Conservation (phyloP, 139 green algal genomes). For the Coelastrella sp. region DNA sequence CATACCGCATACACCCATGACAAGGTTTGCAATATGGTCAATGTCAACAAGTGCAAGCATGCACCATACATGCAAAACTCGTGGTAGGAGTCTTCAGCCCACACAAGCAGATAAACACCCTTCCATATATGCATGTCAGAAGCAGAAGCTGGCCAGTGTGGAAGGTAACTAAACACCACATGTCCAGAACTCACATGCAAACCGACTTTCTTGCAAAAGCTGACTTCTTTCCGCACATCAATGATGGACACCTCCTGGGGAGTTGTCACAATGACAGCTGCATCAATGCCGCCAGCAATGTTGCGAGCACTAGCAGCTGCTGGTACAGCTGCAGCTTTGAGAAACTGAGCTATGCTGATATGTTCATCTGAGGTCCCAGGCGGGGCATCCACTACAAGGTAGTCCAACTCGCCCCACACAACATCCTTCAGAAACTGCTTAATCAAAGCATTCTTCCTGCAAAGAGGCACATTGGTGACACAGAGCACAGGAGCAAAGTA, state of each 20-base stretch:
- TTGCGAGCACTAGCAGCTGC: neutral
- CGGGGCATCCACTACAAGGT: slow-evolving; percentile 96
- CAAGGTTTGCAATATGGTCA: neutral
- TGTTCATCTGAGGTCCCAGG: slow-evolving; percentile 98
- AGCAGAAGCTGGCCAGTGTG: no score
- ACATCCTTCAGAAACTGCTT: slow-evolving; percentile 98
- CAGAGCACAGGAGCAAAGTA: neutral
- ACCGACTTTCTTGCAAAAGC: slow-evolving; percentile 96
- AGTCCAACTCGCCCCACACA: slow-evolving; percentile 95
- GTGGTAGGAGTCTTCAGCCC: no score
- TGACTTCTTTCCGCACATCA: slow-evolving; percentile 98
- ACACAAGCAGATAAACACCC: no score
- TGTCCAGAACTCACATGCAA: slow-evolving; percentile 35
- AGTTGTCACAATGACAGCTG: slow-evolving; percentile 71
- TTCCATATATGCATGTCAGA: no score
- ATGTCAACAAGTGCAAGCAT: neutral
- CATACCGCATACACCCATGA: no score
- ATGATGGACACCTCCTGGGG: slow-evolving; percentile 96
- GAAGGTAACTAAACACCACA: no score
- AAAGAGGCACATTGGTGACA: no score
- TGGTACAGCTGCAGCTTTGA: slow-evolving; percentile 49
- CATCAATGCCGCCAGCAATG: slow-evolving; percentile 22
- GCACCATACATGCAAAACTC: neutral
- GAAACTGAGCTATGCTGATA: slow-evolving; percentile 95
- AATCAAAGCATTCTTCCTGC: slow-evolving; percentile 95